Evolutionary conservation across 164 flowering plant genomes (phyloP), one percentile per base, ranked within the genome.

Genomic region (Paratinospora sagittata): DNA sequence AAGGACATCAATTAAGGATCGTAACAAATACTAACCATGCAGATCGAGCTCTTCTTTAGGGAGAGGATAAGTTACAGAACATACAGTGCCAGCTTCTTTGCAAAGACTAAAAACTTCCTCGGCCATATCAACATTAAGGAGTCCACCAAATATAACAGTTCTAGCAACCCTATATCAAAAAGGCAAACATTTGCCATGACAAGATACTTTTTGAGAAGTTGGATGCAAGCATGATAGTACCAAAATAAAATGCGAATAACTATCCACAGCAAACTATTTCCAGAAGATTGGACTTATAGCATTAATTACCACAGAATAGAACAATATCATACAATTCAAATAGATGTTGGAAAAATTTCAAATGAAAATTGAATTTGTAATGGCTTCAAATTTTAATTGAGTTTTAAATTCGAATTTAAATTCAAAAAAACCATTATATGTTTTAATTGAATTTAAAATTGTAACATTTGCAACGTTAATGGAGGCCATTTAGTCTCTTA

Each of bases 71-170:
- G 85, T 82, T 23, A 89, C 73, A 71, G 97, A 89, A 75, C 83
- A 86, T 16, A 88, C 87, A 72, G 83, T 65, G 37, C 89, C 97
- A 78, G 77, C 73, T 78, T 87, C 86, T 77, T 76, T 79, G 11
- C 91, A 95, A 55, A 63, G 83, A n/a, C 63, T 73, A 30, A 86
- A 82, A 71, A 87, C 91, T 70, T 84, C 86, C 43, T 86, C 96
- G 8, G 95, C 97, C 89, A 92, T 86, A 65, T 86, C 85, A 75
- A 81, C 81, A 85, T 75, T 81, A 65, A 78, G 68, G 74, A 95
- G 88, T 61, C 97, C 89, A 70, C 98, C 97, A 78, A 89, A 77
- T 74, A 95, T 78, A 34, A 92, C 97, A 58, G 96, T 92, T 77
- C 88, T 85, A 24, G 98, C 97, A 81, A 88, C 90, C 92, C 97